phyloP scores from a whole-genome alignment of 2,329 filamentous ascomycete species.

The Fusarium circinatum region DNA sequence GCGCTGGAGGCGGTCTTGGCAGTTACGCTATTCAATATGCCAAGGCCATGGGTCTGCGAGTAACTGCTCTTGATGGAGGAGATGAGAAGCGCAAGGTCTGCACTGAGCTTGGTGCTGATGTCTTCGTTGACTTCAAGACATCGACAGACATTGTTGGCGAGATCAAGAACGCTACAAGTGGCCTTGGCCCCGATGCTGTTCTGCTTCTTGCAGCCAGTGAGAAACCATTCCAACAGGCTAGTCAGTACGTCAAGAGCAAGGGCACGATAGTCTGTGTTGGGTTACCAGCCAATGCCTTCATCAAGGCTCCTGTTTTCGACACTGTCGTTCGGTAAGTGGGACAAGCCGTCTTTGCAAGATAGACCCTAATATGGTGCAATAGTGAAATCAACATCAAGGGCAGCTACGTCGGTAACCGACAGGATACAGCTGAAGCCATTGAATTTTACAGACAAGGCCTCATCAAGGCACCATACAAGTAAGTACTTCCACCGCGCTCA shows the following conservation, averaged over 20 bases:
- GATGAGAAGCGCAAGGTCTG: conserved; percentile 80
- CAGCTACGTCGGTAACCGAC: conserved; percentile 88
- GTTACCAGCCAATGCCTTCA: conserved; percentile 80
- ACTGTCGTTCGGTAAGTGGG: conserved; percentile 68
- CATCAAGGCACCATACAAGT: conserved; percentile 84
- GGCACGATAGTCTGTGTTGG: conserved; percentile 87
- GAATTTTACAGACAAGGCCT: conserved; percentile 85
- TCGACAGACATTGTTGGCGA: conserved; percentile 81
- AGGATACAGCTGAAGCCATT: conserved; percentile 84
- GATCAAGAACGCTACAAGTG: conserved; percentile 76
- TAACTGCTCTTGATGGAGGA: conserved; percentile 84
- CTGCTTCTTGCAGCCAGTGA: conserved; percentile 85
- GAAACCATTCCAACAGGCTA: conserved; percentile 92
- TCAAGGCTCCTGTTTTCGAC: conserved; percentile 86
- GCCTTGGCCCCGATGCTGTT: conserved; percentile 84
- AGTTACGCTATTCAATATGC: conserved; percentile 83
- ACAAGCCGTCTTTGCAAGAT: rapidly evolving
- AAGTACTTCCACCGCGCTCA: not conserved
- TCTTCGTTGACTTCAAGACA: conserved; percentile 81
- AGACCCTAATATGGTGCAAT: conserved; percentile 7
- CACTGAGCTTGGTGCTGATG: conserved; percentile 72
- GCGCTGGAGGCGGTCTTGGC: conserved; percentile 83
- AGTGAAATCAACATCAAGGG: conserved; percentile 90
- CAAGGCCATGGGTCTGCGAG: conserved; percentile 82
- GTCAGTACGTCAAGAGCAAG: conserved; percentile 81